These are phyloP conservation scores for Fusarium circinatum DNA, from an alignment of 2,329 filamentous ascomycete species.

Conservation along the genomic window DNA sequence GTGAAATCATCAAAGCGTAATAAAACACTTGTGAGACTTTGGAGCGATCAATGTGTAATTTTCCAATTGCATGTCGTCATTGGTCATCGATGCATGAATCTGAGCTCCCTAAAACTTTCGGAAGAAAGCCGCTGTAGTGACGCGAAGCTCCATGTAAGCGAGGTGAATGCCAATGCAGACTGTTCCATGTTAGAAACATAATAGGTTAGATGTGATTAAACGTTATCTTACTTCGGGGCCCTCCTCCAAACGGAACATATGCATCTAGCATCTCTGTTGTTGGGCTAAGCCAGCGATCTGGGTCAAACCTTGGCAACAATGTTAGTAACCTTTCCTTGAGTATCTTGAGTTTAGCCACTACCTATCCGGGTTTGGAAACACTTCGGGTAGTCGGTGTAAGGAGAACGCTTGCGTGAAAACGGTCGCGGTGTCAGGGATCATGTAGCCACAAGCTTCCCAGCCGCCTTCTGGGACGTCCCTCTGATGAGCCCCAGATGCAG, in stretches of 20 bases:
- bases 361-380: background rate
- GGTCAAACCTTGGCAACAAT: background rate
- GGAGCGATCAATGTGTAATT: background rate
- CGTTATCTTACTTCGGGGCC: background rate
- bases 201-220: accelerated
- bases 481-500: background rate
- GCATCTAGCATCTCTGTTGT: background rate
- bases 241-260: background rate
- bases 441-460: background rate
- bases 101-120: background rate
- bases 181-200: background rate
- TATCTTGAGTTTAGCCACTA: accelerated
- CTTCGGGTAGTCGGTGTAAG: background rate
- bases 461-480: slow-evolving; percentile 1
- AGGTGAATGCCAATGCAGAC: background rate
- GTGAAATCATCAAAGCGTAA: background rate
- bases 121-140: background rate
- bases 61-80: background rate
- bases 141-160: slow-evolving; percentile 1
- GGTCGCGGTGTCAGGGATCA: background rate
- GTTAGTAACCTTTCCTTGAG: background rate
- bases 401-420: slow-evolving; percentile 6
- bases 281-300: background rate
- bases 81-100: background rate
- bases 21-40: background rate